Evolutionary conservation across 225 moss, liverwort and hornwort species (phyloP).

Genomic region (Bryoerythrophyllum caledonicum): DNA sequence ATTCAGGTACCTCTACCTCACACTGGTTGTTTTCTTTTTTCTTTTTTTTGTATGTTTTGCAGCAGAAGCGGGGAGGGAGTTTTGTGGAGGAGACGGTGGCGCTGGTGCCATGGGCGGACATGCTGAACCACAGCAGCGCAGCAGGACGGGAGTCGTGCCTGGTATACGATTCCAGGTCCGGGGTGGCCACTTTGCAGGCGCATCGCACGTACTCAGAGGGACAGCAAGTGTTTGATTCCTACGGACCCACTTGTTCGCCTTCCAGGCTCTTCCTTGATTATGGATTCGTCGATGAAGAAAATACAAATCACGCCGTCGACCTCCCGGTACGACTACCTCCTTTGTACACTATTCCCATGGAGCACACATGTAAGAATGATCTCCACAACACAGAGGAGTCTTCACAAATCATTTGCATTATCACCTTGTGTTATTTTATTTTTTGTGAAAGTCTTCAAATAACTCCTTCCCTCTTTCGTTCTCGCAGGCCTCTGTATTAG

Average conservation of each 20-base stretch:
- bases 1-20: too few species aligned
- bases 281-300: slow-evolving; percentile 82
- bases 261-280: slow-evolving; percentile 90
- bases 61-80: slow-evolving; percentile 35
- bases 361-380: too few species aligned
- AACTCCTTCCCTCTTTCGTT: not conserved
- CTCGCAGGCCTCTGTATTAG: slow-evolving; percentile 69
- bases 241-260: slow-evolving; percentile 77
- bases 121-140: slow-evolving; percentile 86
- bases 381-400: too few species aligned
- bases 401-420: not conserved
- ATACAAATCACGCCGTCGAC: slow-evolving; percentile 68
- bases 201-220: slow-evolving; percentile 73
- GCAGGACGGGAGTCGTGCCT: slow-evolving; percentile 93
- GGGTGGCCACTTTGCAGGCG: slow-evolving; percentile 65
- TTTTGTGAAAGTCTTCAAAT: slow-evolving; percentile 11
- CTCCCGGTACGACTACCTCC: slow-evolving; percentile 47
- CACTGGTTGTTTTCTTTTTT: too few species aligned
- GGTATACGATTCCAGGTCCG: slow-evolving; percentile 51
- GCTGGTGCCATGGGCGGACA: slow-evolving; percentile 96
- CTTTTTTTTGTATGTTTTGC: not conserved
- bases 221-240: slow-evolving; percentile 91
- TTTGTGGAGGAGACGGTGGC: slow-evolving; percentile 53
- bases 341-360: not conserved
- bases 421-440: not conserved